Evolutionary conservation across 768 basidiomycete species (phyloP).

Genomic region (Coprinellus micaceus): DNA sequence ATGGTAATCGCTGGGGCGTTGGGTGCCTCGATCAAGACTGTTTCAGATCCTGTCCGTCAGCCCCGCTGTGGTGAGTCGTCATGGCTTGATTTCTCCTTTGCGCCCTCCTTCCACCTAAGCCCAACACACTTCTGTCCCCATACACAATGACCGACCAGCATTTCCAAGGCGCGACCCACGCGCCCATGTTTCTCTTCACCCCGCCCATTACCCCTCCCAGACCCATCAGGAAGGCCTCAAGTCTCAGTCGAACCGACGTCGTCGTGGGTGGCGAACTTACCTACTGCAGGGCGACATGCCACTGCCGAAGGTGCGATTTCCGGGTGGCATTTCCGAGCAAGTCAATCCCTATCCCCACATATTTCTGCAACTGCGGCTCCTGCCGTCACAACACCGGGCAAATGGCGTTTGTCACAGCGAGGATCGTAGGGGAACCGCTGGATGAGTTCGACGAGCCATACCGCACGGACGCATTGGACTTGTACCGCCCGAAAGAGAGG

Average conservation of each 20-base stretch:
- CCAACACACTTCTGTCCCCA: no score
- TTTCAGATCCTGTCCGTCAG: no score
- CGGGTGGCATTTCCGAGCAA: conserved; percentile 17
- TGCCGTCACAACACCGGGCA: conserved; percentile 23
- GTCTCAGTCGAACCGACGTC: not conserved
- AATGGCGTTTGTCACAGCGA: conserved; percentile 12
- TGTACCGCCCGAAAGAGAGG: not conserved
- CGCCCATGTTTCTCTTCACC: not conserved
- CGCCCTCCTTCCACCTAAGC: not conserved
- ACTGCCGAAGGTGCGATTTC: conserved; percentile 22
- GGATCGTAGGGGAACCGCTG: conserved; percentile 2
- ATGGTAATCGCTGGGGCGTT: no score
- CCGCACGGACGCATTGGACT: not conserved
- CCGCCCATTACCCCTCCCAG: no score
- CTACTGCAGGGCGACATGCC: conserved; percentile 24
- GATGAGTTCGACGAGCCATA: conserved; percentile 6
- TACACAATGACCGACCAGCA: no score
- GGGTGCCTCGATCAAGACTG: no score
- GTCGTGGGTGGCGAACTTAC: conserved; percentile 11
- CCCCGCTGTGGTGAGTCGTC: no score
- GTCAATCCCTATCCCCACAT: conserved; percentile 16
- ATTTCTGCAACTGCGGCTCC: conserved; percentile 23
- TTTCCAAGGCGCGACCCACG: not conserved
- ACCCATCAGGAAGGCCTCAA: not conserved
- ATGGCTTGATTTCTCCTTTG: not conserved